phyloP scores from a whole-genome alignment of 805 yeast genomes.

The Yarrowia yakushimensis region DNA sequence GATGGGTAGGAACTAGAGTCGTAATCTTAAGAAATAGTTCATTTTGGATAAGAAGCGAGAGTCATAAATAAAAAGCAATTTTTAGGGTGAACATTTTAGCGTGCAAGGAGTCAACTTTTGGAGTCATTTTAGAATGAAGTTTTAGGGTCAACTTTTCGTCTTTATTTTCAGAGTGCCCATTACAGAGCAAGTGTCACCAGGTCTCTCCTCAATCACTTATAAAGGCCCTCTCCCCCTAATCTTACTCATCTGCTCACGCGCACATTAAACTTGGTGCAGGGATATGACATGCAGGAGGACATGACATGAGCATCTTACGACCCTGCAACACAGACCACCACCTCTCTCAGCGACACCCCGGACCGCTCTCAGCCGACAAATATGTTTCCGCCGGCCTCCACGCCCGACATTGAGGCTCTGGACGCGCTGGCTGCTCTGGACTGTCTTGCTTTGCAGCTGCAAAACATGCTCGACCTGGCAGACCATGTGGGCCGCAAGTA shows the following conservation, averaged over 20 bases:
- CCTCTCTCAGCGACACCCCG: background rate
- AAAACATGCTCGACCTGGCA: slow-evolving; percentile 11
- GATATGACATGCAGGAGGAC: background rate
- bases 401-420: background rate
- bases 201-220: no score
- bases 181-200: no score
- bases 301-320: background rate
- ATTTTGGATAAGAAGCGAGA: no score
- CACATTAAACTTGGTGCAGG: no score
- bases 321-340: background rate
- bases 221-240: background rate
- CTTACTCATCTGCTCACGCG: background rate
- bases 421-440: background rate
- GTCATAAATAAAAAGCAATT: no score
- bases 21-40: no score
- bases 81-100: no score
- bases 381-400: background rate
- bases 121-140: no score
- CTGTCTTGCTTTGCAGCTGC: slow-evolving; percentile 1
- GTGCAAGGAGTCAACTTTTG: no score
- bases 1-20: no score
- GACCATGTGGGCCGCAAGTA: background rate
- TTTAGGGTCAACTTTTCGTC: no score
- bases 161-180: no score
- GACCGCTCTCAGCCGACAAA: background rate